Base-by-base conservation (phyloP, 768 basidiomycete genomes). In the Tylopilus vinaceipallidus region DNA sequence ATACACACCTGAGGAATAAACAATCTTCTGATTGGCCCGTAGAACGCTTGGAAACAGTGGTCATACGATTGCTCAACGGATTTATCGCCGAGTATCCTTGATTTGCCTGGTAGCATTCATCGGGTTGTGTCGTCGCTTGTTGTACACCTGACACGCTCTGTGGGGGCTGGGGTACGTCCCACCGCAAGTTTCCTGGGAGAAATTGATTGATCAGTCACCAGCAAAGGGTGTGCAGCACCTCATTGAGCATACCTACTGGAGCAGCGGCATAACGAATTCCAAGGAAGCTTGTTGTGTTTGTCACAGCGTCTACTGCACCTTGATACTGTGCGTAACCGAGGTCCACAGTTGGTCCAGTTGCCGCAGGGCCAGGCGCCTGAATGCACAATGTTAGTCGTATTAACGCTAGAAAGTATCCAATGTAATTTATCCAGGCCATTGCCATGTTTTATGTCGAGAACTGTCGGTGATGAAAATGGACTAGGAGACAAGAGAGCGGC, bases 271-370 rank as follows among this genome's bases (percentile, higher is more conserved):
- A 52, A 2, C 51, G 51, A 32, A 52, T 42, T 17, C 27, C 27
- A 29, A 29, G 27, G 27, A 29, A 29, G 12, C 27, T 12, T 12
- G 27, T 29, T 6, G 27, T 50, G 27, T 50, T 42, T 1, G 47
- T 50, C 7, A 8, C 16, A 13, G 20, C 16, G 9, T 52, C 14
- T 26, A 30, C 1, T 12, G 47, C 27, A n/a, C 47, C 51, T 37
- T 50, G 40, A 23, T 52, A 52, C 17, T n/a, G 47, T 11, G 48
- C 48, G 16, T 50, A 52, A n/a, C 50, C 47, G 16, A 52, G 27
- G 23, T 52, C 2, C 20, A 50, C 47, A 14, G 11, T 26, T 23
- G 47, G 47, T 19, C 38, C 9, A 12, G n/a, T 19, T 24, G n/a
- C 41, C 26, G 29, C 41, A 23, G 29, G 24, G n/a, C 20, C 20